Evolutionary conservation across 2,329 filamentous ascomycete species (phyloP), one percentile per base, ranked within the genome.

Genomic region (Aspergillus fijiensis): DNA sequence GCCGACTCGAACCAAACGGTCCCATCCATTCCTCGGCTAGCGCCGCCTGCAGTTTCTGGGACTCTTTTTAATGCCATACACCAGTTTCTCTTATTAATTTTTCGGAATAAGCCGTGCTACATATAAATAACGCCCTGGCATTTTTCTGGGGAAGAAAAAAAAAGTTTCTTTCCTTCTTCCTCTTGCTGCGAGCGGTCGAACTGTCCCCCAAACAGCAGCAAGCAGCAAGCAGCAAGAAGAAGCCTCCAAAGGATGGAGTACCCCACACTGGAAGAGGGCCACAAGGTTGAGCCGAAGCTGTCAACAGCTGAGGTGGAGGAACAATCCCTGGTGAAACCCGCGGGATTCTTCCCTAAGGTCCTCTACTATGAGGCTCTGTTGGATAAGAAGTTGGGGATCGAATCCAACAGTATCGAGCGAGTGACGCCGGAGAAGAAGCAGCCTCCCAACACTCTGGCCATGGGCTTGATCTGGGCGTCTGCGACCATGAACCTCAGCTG

Each of bases 381-480:
- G 67, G 82, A 84, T 67, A 68, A 67, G 49, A 79, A 76, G 63
- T 68, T 84, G 47, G 82, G 82, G 19, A 74, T 84, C 58, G 82
- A 84, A 69, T 76, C 80, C 2, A 71, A 81, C 52, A 80, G 78
- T 49, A 77, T 82, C 50, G 70, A 72, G 10, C 77, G 82, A 58
- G 80, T 81, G 63, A 74, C 74, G 5, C 77, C 81, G 35, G 67
- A 68, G 39, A 58, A 68, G 11, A 62, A 62, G 4, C 57, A 59
- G 14, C 50, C 61, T 73, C 72, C 70, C 21, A 79, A 79, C 65
- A 77, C 78, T 61, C 68, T 79, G 57, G 75, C 76, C 58, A 84
- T 84, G 82, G 81, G 80, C 11, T 69, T 82, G 59, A 73, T 84
- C 59, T 84, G 82, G 82, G 80, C 82, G 21, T 79, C 76, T 49